Percentiles rank a stretch among this genome's conserved stretches.
These are phyloP conservation scores for Talaromyces sp. DNA, from an alignment of 2,329 filamentous ascomycete species.

Conservation along the genomic window DNA sequence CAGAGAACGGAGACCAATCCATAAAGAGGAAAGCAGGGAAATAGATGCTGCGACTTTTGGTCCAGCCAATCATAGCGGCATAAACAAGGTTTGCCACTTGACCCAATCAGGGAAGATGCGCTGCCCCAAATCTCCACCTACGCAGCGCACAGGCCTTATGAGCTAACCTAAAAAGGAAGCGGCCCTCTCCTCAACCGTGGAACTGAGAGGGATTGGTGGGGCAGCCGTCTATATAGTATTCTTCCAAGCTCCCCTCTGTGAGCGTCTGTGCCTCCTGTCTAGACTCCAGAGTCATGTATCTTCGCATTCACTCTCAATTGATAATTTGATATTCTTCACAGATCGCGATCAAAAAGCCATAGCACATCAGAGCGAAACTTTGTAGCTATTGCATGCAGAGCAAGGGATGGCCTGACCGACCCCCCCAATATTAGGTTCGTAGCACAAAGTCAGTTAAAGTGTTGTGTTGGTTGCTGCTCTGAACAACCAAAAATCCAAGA, in stretches of 20 bases:
- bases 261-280: background rate
- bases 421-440: background rate
- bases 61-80: background rate
- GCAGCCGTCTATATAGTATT: background rate
- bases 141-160: background rate
- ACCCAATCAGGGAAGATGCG: background rate
- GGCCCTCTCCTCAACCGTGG: background rate
- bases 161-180: background rate
- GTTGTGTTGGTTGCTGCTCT: background rate
- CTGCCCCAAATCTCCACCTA: background rate
- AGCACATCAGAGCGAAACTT: slow-evolving; percentile 5
- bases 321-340: background rate
- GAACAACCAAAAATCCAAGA: background rate
- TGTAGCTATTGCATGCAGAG: background rate
- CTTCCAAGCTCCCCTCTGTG: background rate
- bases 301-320: background rate
- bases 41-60: background rate
- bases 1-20: slow-evolving; percentile 2
- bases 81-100: slow-evolving; percentile 4
- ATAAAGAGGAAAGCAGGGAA: background rate
- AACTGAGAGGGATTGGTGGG: background rate
- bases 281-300: background rate
- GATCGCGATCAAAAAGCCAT: background rate
- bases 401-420: background rate
- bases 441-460: background rate